Evolutionary conservation across 345 rosid species (phyloP), one percentile per base, ranked within the genome.

Genomic region (Gynandropsis gynandra): DNA sequence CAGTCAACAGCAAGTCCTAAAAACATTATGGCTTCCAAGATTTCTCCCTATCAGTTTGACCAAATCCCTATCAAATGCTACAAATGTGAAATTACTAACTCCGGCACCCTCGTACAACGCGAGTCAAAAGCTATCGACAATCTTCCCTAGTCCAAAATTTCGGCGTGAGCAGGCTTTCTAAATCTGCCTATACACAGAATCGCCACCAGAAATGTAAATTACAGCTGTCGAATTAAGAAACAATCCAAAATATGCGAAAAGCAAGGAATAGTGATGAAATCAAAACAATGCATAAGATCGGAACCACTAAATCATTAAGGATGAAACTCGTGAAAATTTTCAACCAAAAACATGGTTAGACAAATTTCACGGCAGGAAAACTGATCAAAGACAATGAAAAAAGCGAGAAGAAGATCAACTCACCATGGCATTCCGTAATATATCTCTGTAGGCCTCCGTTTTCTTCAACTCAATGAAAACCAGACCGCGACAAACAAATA

Each of bases 361-460:
- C 63, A 21, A 32, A 17, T 32, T 16, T 12, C 0, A 52, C 17
- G 9, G 47, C 47, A 54, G 17, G 8, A 9, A 46, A 41, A 74
- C 45, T 2, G n/a, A 33, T 8, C 47, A 13, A 32, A 8, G 33
- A 8, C 48, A 21, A 10, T 3, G 8, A 42, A 48, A 43, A 0
- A n/a, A 54, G 19, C 36, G 47, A 38, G 49, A 56, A 37, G 29
- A 49, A 47, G 19, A 65, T 48, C 42, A 41, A 53, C 79, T 37
- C 65, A 93, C 99, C 99, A 93, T 93, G 69, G 80, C 95, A 93
- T 93, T 66, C 74, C 87, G 79, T 54, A 68, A 68, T 52, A 73
- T 63, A 47, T 59, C 73, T 12, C 80, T 50, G 62, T 51, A 41
- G 12, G 69, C 65, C 96, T 76, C 87, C 95, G 98, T 78, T 53